Evolutionary conservation across 2,329 filamentous ascomycete genomes (phyloP), one percentile per base, ranked within the genome.

Genomic region (Grosmannia huntii): DNA sequence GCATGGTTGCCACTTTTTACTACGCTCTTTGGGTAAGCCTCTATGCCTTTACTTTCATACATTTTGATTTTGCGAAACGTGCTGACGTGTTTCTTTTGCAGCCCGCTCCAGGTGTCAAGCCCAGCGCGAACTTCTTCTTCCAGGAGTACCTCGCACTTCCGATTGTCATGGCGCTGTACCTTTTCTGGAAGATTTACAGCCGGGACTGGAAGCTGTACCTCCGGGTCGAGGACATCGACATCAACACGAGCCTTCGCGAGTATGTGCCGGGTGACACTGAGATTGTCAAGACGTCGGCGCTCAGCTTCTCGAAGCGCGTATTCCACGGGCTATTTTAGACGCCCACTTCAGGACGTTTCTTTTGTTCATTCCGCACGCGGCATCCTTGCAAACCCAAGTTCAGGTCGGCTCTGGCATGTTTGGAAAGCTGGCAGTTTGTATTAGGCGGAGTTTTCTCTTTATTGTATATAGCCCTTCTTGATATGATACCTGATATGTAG

Each of bases 1-100:
- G 87, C 57, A 74, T 92, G 49, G 73, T 89, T 44, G 86, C 86
- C 7, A 84, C 87, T 57, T 86, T 88, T 68, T 89, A 86, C 78
- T 82, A 80, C 57, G 81, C 82, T 9, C 78, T 88, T 53, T 84
- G 75, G 60, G 72, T 74, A 66, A 70, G 73, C 53, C 12, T 58
- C 4, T 27, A 31, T 19, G 33, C 27, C 31, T 16, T 19, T 19
- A n/a, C 4, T 38, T 14, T 14, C 12, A 1, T 19, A 4, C 23
- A 16, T 14, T 33, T 27, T 19, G 57, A 16, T 14, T 33, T 27
- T 19, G 57, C 50, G 25, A 28, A 7, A 23, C 10, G 1, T 44
- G 10, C 27, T 23, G 25, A 33, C 23, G 16, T 38, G 12, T 27
- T 36, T 12, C 12, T 53, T 48, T 41, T 60, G 0, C 57, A 74